A percentile compares a stretch with the other conserved stretches of the same genome.
Conservation (phyloP, 352 stramenopile genomes). For the Plasmopara muralis region DNA sequence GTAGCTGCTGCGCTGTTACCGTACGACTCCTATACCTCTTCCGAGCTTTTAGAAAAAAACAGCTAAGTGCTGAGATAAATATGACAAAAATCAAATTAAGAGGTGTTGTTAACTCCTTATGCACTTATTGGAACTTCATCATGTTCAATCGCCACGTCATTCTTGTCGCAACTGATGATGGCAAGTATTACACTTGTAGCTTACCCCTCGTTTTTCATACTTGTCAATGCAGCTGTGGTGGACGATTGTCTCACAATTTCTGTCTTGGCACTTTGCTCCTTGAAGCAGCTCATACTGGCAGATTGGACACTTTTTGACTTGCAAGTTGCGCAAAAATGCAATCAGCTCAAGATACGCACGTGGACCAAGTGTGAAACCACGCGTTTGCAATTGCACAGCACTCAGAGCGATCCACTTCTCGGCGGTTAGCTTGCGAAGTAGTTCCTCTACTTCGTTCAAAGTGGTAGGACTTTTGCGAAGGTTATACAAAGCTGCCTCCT, state of each 20-base stretch:
- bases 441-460: conserved; percentile 55
- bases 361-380: conserved; percentile 52
- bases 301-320: conserved; percentile 74
- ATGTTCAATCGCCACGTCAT: conserved; percentile 1
- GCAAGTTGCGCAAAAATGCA: conserved; percentile 62
- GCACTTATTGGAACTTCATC: neutral
- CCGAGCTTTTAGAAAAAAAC: conserved; percentile 1
- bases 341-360: conserved; percentile 69
- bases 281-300: conserved; percentile 74
- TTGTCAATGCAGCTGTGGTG: conserved; percentile 58
- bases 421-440: conserved; percentile 52
- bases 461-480: conserved; percentile 54
- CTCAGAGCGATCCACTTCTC: conserved; percentile 69
- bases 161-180: conserved; percentile 35
- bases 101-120: neutral
- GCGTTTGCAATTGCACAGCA: conserved; percentile 28
- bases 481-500: conserved; percentile 65
- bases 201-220: conserved; percentile 50
- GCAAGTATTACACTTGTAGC: conserved; percentile 55
- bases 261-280: conserved; percentile 33
- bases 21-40: conserved; percentile 36
- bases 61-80: conserved; percentile 5
- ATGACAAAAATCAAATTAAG: conserved; percentile 1
- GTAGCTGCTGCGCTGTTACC: conserved; percentile 77
- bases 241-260: conserved; percentile 36